A percentile compares a stretch with the other conserved stretches of the same genome.
phyloP scores from a whole-genome alignment of 2,329 filamentous ascomycete genomes.

The Fusarium sp. region DNA sequence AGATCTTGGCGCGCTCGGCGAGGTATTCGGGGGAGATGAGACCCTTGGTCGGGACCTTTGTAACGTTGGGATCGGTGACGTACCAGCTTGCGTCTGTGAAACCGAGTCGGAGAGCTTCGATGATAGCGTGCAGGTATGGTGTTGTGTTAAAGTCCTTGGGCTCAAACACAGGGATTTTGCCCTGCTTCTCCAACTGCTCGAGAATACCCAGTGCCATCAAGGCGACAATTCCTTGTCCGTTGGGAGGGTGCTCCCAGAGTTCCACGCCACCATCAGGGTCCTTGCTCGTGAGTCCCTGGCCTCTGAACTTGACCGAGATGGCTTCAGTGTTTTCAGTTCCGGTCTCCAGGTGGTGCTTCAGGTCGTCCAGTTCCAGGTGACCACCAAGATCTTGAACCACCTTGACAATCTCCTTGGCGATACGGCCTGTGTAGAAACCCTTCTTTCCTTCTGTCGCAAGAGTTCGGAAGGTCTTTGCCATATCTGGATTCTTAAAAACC shows the following conservation, averaged over 20 bases:
- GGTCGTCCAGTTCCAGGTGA: conserved; percentile 83
- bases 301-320: conserved; percentile 85
- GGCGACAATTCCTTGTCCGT: conserved; percentile 95
- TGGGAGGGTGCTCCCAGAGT: conserved; percentile 97
- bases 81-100: conserved; percentile 95
- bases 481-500: conserved; percentile 86
- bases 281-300: conserved; percentile 65
- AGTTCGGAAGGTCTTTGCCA: conserved; percentile 85
- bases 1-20: conserved; percentile 75
- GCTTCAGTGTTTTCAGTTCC: conserved; percentile 87
- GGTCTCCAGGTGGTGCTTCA: conserved; percentile 78
- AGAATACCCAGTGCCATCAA: conserved; percentile 95
- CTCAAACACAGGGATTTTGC: conserved; percentile 80
- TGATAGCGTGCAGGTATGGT: conserved; percentile 86
- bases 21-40: conserved; percentile 84
- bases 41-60: conserved; percentile 77
- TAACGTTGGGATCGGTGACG: conserved; percentile 85
- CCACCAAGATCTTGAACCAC: conserved; percentile 84
- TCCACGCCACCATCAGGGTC: conserved; percentile 72
- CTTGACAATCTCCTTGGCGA: conserved; percentile 86
- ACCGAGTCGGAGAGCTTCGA: conserved; percentile 89
- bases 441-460: conserved; percentile 87
- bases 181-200: conserved; percentile 83
- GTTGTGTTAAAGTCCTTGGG: conserved; percentile 85
- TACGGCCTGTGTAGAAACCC: conserved; percentile 90